Percentiles rank a stretch among this genome's conserved stretches.
Evolutionary conservation across 176 grass and related monocot genomes (phyloP).

Genomic region (Luzula sylvatica): DNA sequence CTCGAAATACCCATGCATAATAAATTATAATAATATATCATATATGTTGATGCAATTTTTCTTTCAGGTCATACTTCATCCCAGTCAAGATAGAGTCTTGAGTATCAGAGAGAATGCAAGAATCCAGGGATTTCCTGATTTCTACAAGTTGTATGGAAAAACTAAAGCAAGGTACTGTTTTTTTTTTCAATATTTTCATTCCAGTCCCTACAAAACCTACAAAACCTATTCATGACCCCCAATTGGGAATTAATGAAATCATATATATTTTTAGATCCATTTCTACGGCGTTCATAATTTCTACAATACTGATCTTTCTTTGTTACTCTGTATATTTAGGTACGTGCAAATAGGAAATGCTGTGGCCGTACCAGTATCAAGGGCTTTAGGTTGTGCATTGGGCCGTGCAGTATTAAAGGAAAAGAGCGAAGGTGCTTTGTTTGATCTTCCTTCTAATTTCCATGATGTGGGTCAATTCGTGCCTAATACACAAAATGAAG

Average conservation of each 20-base stretch:
- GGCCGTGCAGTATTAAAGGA: not conserved
- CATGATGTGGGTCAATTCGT: too few species aligned
- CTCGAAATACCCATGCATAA: too few species aligned
- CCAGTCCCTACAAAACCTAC: too few species aligned
- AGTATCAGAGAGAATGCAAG: constrained; percentile 70
- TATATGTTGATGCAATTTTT: not conserved
- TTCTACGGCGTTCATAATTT: too few species aligned
- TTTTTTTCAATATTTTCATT: not conserved
- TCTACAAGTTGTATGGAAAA: constrained; percentile 38
- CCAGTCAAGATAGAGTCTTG: constrained; percentile 49
- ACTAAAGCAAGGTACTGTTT: constrained; percentile 56
- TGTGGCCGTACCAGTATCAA: constrained; percentile 29
- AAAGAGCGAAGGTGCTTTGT: not conserved
- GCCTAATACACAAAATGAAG: too few species aligned
- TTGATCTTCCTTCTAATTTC: constrained; percentile 14
- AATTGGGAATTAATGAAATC: too few species aligned
- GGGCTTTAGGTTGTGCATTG: constrained; percentile 22
- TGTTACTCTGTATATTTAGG: constrained; percentile 9
- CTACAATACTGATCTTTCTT: not conserved
- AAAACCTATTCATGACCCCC: too few species aligned
- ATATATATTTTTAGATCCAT: too few species aligned
- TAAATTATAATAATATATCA: too few species aligned
- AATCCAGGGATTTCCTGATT: constrained; percentile 73
- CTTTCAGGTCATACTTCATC: constrained; percentile 51
- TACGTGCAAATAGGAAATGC: constrained; percentile 36